Evolutionary conservation across 2,329 filamentous ascomycete genomes (phyloP).

Genomic region (Aspergillus fumigatus): DNA sequence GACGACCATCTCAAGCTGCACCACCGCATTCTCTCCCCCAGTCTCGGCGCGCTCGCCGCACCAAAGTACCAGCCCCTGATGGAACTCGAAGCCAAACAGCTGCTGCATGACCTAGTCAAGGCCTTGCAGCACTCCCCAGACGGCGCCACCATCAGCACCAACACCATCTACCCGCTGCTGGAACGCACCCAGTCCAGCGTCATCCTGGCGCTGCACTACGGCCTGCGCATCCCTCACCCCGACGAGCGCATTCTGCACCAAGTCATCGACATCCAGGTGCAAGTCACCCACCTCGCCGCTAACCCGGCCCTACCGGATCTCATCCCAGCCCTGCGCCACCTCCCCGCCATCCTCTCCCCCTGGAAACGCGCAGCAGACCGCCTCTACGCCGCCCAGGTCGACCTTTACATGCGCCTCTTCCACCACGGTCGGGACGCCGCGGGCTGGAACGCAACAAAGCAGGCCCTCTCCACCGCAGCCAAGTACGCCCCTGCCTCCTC

Average conservation of each 20-base stretch:
- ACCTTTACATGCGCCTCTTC: slow-evolving; percentile 24
- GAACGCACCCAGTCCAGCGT: slow-evolving; percentile 50
- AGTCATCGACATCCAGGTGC: slow-evolving; percentile 44
- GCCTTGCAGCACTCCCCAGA: slow-evolving; percentile 4
- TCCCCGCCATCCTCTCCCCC: slow-evolving; percentile 43
- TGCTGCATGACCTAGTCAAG: slow-evolving; percentile 41
- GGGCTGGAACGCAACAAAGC: slow-evolving; percentile 26
- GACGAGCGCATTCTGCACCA: slow-evolving; percentile 46
- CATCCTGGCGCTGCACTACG: slow-evolving; percentile 51
- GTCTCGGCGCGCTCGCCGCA: slow-evolving; percentile 46
- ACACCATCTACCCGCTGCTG: slow-evolving; percentile 45
- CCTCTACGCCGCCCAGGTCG: slow-evolving; percentile 20
- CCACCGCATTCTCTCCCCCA: slow-evolving; percentile 44
- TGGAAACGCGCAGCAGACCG: slow-evolving; percentile 38
- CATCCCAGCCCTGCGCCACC: slow-evolving; percentile 40
- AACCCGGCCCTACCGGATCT: slow-evolving; percentile 47
- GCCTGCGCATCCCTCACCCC: slow-evolving; percentile 41
- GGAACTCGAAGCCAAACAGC: slow-evolving; percentile 46
- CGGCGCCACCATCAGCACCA: slow-evolving; percentile 9
- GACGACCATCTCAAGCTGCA: slow-evolving; percentile 48
- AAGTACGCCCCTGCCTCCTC: slow-evolving; percentile 28
- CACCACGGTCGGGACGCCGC: slow-evolving; percentile 11
- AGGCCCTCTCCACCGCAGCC: slow-evolving; percentile 26
- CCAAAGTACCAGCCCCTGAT: slow-evolving; percentile 48
- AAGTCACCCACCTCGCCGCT: slow-evolving; percentile 46